Conservation (phyloP, 2,329 filamentous ascomycete genomes). For the Pseudogymnoascus sp. region DNA sequence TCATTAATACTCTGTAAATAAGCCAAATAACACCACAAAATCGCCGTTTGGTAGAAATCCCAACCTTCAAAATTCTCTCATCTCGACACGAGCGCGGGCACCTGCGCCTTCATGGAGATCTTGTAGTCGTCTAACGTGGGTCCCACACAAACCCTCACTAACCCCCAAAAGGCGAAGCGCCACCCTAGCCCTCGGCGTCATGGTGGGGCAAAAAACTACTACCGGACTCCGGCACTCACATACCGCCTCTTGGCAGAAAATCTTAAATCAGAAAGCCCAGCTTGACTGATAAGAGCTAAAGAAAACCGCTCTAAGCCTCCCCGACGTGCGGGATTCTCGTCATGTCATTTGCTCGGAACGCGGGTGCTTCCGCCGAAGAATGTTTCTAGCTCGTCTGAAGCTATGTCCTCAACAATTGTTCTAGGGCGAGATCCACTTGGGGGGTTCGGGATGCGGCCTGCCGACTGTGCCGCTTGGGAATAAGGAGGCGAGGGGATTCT, state of each 20-base stretch:
- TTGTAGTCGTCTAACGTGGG: background rate
- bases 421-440: background rate
- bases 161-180: background rate
- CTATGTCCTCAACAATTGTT: background rate
- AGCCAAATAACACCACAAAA: background rate
- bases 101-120: slow-evolving; percentile 6
- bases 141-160: background rate
- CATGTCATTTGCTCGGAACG: background rate
- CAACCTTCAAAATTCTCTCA: background rate
- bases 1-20: background rate
- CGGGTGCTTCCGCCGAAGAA: background rate
- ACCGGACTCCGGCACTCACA: background rate
- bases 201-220: background rate
- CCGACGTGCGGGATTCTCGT: background rate
- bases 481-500: background rate
- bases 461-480: background rate
- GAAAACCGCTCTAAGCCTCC: background rate
- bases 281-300: background rate
- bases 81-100: background rate
- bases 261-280: background rate
- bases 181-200: background rate
- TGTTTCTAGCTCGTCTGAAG: background rate
- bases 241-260: slow-evolving; percentile 1
- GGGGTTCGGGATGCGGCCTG: background rate
- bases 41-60: background rate